Base-by-base conservation (phyloP, 805 yeast genomes). In the Kodamaea kaohsiungensis region DNA sequence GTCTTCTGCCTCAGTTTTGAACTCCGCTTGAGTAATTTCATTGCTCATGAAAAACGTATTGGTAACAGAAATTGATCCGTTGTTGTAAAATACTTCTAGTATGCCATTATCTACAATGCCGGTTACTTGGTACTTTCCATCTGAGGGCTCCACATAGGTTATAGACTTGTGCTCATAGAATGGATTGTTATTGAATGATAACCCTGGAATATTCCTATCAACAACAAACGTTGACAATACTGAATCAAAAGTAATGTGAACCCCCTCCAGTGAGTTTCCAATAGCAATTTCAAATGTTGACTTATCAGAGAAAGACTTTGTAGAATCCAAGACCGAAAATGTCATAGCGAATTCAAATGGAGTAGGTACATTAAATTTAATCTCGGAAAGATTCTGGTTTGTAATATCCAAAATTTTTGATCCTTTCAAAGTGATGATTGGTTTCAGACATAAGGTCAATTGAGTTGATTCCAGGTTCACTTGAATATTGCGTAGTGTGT, bases 61-160 rank as follows among this genome's bases (percentile, higher is more conserved):
- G 8, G 74, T 70, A 16, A 63, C 57, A 7, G 64, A 57, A 16
- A 53, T 48, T 6, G 64, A 57, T 19, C 72, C 72, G 48, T 69
- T 61, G 53, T 67, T 67, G 59, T 67, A 65, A 57, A 58, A 69
- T 17, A 69, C 40, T 54, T 69, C 74, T n/a, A 67, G 22, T 46
- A 68, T 59, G 51, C 66, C 66, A 48, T 61, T 59, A 57, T 70
- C 73, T 35, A 67, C 58, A 17, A 70, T 54, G 46, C 71, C 72
- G 39, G 61, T 59, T 5, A 68, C 58, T 40, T 67, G 61, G 61
- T 59, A 68, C 16, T 56, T 46, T 6, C 53, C 47, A 7, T 51
- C 50, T 46, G 53, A 48, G 7, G 67, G 67, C 43, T 63, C 65
- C 13, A 64, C 50, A 55, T 63, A 61, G 2, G 60, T 57, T 1